phyloP scores from a whole-genome alignment of 2,329 filamentous ascomycete species.

The Cladosporium sp. region DNA sequence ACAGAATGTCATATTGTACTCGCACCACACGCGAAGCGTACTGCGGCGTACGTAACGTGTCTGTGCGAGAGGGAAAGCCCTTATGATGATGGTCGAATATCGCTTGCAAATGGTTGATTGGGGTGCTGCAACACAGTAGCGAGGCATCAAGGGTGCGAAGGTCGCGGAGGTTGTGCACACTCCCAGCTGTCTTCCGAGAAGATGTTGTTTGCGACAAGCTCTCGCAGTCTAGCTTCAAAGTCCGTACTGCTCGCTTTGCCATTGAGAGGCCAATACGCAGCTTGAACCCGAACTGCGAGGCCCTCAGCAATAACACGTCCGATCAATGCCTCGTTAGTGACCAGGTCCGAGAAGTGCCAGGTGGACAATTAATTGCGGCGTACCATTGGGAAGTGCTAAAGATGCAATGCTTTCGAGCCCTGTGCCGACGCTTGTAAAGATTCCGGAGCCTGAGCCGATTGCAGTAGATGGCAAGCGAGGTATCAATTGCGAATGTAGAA shows the following conservation, averaged over 20 bases:
- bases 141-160: neutral
- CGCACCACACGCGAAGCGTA: neutral
- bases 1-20: neutral
- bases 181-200: neutral
- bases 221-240: too few relatives aligned
- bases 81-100: neutral
- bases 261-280: too few relatives aligned
- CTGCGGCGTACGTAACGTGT: neutral
- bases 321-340: neutral
- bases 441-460: neutral
- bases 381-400: neutral
- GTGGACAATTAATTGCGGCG: neutral
- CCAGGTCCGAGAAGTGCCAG: neutral
- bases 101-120: neutral
- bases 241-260: too few relatives aligned
- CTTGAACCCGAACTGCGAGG: too few relatives aligned
- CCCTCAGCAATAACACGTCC: neutral
- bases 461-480: neutral
- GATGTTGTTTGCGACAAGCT: too few relatives aligned
- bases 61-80: neutral
- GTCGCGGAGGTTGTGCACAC: neutral
- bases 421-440: neutral
- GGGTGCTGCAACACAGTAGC: neutral
- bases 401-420: neutral
- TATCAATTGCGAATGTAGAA: neutral